Percentiles rank a stretch among this genome's conserved stretches.
Evolutionary conservation across 352 stramenopile genomes (phyloP).

Genomic region (Pythium folliculosum): DNA sequence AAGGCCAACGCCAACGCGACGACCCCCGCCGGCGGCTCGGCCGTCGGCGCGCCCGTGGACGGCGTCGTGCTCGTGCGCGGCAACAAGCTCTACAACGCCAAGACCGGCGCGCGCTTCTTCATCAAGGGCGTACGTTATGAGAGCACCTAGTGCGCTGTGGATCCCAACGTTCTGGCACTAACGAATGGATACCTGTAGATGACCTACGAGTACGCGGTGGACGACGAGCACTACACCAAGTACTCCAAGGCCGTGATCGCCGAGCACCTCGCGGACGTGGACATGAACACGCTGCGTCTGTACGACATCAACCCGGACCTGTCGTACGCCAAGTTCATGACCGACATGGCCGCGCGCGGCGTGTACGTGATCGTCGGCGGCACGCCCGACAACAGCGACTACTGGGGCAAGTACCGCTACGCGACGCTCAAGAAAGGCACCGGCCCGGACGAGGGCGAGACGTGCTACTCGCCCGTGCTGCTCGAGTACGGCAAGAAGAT

Average conservation of each 20-base stretch:
- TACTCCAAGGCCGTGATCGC: constrained; percentile 79
- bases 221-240: constrained; percentile 86
- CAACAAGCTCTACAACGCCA: constrained; percentile 87
- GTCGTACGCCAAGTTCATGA: constrained; percentile 88
- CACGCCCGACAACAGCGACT: constrained; percentile 81
- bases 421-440: constrained; percentile 45
- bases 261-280: constrained; percentile 61
- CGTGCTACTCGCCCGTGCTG: constrained; percentile 84
- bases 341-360: constrained; percentile 71
- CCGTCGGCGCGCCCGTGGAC: constrained; percentile 3
- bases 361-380: constrained; percentile 84
- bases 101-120: constrained; percentile 83
- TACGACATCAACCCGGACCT: constrained; percentile 88
- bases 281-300: constrained; percentile 86
- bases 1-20: constrained; percentile 20
- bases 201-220: constrained; percentile 89
- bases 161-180: too few relatives aligned
- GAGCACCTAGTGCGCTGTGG: background rate
- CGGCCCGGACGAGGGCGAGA: constrained; percentile 64
- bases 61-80: constrained; percentile 79
- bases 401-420: constrained; percentile 86
- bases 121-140: constrained; percentile 73
- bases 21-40: background rate
- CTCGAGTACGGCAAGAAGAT: constrained; percentile 87
- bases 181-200: constrained; percentile 35